These are phyloP conservation scores for Colletotrichum echinochloae DNA, from an alignment of 2,329 filamentous ascomycete genomes.

Conservation along the genomic window DNA sequence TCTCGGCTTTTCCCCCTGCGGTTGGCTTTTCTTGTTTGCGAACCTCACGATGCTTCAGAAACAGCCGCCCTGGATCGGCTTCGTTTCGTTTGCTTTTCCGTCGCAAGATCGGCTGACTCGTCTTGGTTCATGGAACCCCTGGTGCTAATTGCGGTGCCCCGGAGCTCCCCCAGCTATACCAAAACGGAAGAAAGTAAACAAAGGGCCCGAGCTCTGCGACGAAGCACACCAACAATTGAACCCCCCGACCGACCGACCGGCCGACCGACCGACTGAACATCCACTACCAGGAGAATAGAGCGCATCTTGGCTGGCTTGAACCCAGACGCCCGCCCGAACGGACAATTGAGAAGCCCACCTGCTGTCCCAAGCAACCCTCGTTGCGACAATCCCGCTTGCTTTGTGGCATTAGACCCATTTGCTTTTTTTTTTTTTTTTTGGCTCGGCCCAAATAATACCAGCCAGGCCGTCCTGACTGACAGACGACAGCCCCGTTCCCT, in stretches of 20 bases:
- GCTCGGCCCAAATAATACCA: slow-evolving; percentile 36
- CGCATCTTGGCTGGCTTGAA: slow-evolving; percentile 25
- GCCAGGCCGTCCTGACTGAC: slow-evolving; percentile 41
- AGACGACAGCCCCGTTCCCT: slow-evolving; percentile 37
- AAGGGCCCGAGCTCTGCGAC: slow-evolving; percentile 51
- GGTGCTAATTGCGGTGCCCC: slow-evolving; percentile 38
- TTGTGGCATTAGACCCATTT: slow-evolving; percentile 38
- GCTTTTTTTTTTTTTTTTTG: slow-evolving; percentile 36
- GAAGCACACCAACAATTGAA: slow-evolving; percentile 32
- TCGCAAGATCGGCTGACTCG: slow-evolving; percentile 40
- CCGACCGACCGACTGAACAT: slow-evolving; percentile 47
- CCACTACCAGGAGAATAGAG: slow-evolving; percentile 7
- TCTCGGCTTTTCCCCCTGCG: slow-evolving; percentile 1
- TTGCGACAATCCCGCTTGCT: slow-evolving; percentile 31
- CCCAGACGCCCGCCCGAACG: slow-evolving; percentile 24
- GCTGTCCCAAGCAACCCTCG: slow-evolving; percentile 41
- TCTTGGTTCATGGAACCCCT: slow-evolving; percentile 37
- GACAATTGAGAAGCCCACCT: slow-evolving; percentile 29
- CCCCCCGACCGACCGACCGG: slow-evolving; percentile 9
- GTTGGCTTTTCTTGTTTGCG: slow-evolving; percentile 24
- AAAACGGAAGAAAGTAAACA: slow-evolving; percentile 57
- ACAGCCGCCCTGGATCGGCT: slow-evolving; percentile 32
- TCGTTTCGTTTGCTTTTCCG: slow-evolving; percentile 39
- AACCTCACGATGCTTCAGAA: slow-evolving; percentile 44
- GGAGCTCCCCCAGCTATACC: slow-evolving; percentile 48